These are phyloP conservation scores for Rhizopogon roseolus DNA, from an alignment of 768 basidiomycete species.

Conservation along the genomic window DNA sequence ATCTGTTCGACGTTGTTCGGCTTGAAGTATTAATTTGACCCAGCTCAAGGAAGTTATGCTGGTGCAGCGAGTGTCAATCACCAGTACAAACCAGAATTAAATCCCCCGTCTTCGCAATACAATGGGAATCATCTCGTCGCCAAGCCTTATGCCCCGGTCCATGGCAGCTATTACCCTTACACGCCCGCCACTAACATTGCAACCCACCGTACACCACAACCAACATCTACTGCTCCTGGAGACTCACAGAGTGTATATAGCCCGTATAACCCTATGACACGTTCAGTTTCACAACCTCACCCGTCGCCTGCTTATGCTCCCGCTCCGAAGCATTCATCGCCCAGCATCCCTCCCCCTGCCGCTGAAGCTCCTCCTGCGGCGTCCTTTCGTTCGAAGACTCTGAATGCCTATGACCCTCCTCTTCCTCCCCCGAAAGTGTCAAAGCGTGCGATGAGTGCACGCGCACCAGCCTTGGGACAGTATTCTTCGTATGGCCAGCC, in stretches of 20 bases:
- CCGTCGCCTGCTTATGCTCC: constrained; percentile 10
- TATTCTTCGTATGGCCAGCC: constrained; percentile 7
- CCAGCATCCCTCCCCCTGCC: constrained; percentile 18
- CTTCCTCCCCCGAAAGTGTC: constrained; percentile 46
- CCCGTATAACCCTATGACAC: constrained; percentile 17
- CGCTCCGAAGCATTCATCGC: constrained; percentile 10
- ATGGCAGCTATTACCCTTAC: constrained; percentile 30
- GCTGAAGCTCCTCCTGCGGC: constrained; percentile 28
- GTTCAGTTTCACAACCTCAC: constrained; percentile 23
- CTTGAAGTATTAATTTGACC: constrained; percentile 4
- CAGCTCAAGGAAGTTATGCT: constrained; percentile 9
- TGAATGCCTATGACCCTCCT: constrained; percentile 76
- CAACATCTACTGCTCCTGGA: constrained; percentile 12
- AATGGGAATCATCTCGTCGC: constrained; percentile 9
- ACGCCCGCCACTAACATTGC: constrained; percentile 22
- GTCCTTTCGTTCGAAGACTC: constrained; percentile 58
- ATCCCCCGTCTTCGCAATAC: constrained; percentile 12
- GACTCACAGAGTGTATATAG: constrained; percentile 25
- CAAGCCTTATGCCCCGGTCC: constrained; percentile 11
- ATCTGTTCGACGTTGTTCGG: not conserved
- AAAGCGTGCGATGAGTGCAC: constrained; percentile 24
- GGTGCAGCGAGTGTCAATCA: constrained; percentile 15
- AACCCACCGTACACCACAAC: constrained; percentile 17
- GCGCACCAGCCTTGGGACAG: constrained; percentile 9
- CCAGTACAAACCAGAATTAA: constrained; percentile 18